Conservation (phyloP, 2,329 filamentous ascomycete genomes). For the Penicillium olsonii region DNA sequence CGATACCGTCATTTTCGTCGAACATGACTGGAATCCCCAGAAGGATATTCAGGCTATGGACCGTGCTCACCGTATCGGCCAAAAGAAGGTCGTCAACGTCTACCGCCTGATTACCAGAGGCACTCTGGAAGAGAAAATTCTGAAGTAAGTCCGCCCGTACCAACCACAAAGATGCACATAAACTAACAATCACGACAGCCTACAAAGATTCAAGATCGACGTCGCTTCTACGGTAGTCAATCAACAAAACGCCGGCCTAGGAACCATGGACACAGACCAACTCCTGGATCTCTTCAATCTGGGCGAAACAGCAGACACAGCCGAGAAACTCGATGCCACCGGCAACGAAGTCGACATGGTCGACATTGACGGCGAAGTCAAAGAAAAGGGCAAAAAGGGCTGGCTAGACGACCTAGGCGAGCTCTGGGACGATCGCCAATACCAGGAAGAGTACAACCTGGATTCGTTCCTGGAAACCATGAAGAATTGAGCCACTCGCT, state of each 20-base stretch:
- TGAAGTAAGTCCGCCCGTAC: constrained; percentile 59
- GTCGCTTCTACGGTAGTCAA: constrained; percentile 98
- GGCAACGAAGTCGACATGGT: constrained; percentile 72
- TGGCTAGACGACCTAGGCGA: constrained; percentile 95
- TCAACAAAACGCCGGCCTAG: constrained; percentile 93
- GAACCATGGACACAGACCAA: constrained; percentile 97
- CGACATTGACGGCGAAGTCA: constrained; percentile 86
- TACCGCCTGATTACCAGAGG: constrained; percentile 95
- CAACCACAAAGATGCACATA: neutral
- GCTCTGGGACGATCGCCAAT: constrained; percentile 95
- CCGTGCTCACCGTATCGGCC: constrained; percentile 93
- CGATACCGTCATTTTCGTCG: constrained; percentile 98
- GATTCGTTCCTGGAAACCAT: constrained; percentile 95
- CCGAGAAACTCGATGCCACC: constrained; percentile 62
- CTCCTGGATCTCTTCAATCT: constrained; percentile 96
- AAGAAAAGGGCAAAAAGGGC: constrained; percentile 94
- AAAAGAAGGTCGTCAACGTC: constrained; percentile 99
- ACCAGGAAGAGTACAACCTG: constrained; percentile 96
- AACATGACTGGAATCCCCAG: constrained; percentile 99
- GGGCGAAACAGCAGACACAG: constrained; percentile 63
- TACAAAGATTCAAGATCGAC: constrained; percentile 99
- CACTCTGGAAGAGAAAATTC: constrained; percentile 96
- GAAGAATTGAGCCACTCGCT: constrained; percentile 55
- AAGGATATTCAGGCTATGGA: constrained; percentile 99
- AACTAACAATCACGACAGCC: constrained; percentile 52